Evolutionary conservation across 1,139 yeast genomes (phyloP).

Genomic region (Yamadazyma blattariae): DNA sequence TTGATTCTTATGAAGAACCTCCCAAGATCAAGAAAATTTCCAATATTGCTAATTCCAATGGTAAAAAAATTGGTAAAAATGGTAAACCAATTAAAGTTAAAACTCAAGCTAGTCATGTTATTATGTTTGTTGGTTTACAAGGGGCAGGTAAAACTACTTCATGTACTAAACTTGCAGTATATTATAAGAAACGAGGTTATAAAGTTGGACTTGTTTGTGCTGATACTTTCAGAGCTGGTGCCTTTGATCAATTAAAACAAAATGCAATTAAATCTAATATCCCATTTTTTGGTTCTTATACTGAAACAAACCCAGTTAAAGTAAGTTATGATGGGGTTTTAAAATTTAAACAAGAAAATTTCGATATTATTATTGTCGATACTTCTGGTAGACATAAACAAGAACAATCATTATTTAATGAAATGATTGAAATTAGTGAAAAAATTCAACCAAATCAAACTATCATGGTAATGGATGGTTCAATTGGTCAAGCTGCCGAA

Average conservation of each 20-base stretch:
- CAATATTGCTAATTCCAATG: constrained; percentile 2
- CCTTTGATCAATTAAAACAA: constrained; percentile 96
- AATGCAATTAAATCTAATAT: constrained; percentile 94
- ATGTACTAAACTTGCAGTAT: constrained; percentile 93
- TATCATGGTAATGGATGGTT: constrained; percentile 95
- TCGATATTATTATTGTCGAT: constrained; percentile 92
- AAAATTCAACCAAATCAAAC: constrained; percentile 91
- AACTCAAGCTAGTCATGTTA: constrained; percentile 47
- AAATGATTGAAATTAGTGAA: constrained; percentile 89
- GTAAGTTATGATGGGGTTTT: constrained; percentile 91
- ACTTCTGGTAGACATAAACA: constrained; percentile 98
- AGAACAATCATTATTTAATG: constrained; percentile 86
- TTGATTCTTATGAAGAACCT: constrained; percentile 65
- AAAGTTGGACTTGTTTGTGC: constrained; percentile 98
- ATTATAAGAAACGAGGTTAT: constrained; percentile 89
- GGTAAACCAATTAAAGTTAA: constrained; percentile 30
- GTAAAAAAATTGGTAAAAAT: constrained; percentile 14
- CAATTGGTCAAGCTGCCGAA: constrained; percentile 98
- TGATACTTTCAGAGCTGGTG: constrained; percentile 99
- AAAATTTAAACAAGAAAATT: constrained; percentile 85
- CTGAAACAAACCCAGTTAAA: constrained; percentile 93
- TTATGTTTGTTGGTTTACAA: constrained; percentile 97
- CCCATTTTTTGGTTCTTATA: constrained; percentile 92
- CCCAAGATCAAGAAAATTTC: constrained; percentile 78
- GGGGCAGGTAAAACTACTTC: constrained; percentile 99